Base-by-base conservation (phyloP, 192 early-diverging fungal genomes). In the Phycomyces nitens region DNA sequence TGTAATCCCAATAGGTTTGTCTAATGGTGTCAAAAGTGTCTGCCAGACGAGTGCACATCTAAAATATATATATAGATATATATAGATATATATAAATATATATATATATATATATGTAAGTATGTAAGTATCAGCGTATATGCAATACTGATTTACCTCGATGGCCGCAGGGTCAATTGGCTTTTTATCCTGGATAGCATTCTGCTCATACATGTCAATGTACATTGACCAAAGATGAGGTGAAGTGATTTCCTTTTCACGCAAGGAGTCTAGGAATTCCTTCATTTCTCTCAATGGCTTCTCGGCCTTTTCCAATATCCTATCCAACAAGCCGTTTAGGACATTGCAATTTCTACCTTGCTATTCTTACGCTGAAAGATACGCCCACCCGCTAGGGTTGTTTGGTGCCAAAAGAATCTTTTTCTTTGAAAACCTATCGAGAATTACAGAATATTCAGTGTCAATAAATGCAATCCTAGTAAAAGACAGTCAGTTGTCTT, bases 381-480 rank as follows among this genome's bases (percentile, higher is more conserved):
- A 99, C 26, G 86, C 81, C 94, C 94, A 99, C 27, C 96, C 87
- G 60, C 94, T 92, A 62, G 92, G 86, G 74, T 99, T 99, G 57
- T 87, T 86, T 14, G 98, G 95, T 9, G 94, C 89, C 42, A 88
- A 55, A 23, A 68, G 68, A 60, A 98, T 93, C 70, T 86, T 89
- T 49, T 77, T 71, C 29, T 85, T 73, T 0, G 82, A 68, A 55
- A 85, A 94, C 5, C 84, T 86, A 68, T 38, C 18, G 10, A 54
- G n/a, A 34, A 7, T 34, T 7, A 7, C 2, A 34, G 29, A 34
- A n/a, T n/a, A n/a, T n/a, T n/a, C n/a, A n/a, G n/a, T n/a, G n/a
- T n/a, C n/a, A n/a, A n/a, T n/a, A n/a, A n/a, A n/a, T n/a, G n/a
- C n/a, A n/a, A n/a, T n/a, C n/a, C n/a, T n/a, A n/a, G n/a, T n/a